A percentile compares a stretch with the other conserved stretches of the same genome.
Evolutionary conservation across 345 rosid species (phyloP).

Genomic region (Eucalyptus rudis): DNA sequence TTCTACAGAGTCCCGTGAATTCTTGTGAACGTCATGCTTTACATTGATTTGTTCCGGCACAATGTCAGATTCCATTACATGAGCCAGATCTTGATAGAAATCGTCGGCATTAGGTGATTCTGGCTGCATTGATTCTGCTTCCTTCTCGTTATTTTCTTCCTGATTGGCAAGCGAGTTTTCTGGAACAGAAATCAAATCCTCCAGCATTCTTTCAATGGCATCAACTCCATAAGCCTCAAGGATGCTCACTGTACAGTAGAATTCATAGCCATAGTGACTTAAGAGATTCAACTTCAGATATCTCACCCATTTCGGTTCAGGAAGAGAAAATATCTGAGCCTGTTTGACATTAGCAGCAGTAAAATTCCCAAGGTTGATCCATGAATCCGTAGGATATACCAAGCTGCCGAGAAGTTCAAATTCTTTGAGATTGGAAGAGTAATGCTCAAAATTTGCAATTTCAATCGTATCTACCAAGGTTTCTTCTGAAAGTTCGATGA

Average conservation of each 20-base stretch:
- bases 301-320: constrained; percentile 77
- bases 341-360: constrained; percentile 77
- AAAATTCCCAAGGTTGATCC: constrained; percentile 81
- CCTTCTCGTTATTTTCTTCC: constrained; percentile 25
- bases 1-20: constrained; percentile 34
- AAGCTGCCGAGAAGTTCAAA: constrained; percentile 83
- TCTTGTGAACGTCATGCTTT: constrained; percentile 21
- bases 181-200: constrained; percentile 72
- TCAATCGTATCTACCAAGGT: constrained; percentile 70
- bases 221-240: constrained; percentile 89
- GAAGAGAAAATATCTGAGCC: constrained; percentile 55
- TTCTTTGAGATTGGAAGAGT: constrained; percentile 78
- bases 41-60: constrained; percentile 11
- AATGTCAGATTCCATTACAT: constrained; percentile 18
- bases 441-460: constrained; percentile 89
- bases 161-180: constrained; percentile 23
- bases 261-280: constrained; percentile 80
- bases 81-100: constrained; percentile 4
- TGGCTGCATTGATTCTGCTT: constrained; percentile 13
- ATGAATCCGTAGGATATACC: constrained; percentile 75
- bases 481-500: constrained; percentile 92
- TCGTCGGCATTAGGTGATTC: constrained; percentile 23
- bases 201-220: constrained; percentile 91
- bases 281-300: constrained; percentile 66
- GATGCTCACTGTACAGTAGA: constrained; percentile 85